Evolutionary conservation across 2,329 filamentous ascomycete species (phyloP).

Genomic region (Hirsutella thompsonii): DNA sequence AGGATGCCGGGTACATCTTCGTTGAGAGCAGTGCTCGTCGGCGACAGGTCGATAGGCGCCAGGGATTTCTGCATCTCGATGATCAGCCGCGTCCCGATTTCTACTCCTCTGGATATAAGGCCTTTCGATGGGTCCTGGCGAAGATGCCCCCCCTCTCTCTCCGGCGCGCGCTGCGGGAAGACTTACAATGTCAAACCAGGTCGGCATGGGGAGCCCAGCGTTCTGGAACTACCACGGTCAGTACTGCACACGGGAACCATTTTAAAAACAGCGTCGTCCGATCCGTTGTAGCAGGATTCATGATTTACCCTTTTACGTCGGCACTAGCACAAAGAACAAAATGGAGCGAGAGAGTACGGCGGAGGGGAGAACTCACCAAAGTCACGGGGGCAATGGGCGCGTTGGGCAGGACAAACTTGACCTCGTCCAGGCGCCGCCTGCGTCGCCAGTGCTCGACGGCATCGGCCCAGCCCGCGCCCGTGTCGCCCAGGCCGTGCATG

Average conservation of each 20-base stretch:
- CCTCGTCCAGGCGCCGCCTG: slow-evolving; percentile 68
- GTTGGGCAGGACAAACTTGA: slow-evolving; percentile 90
- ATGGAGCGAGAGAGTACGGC: no score
- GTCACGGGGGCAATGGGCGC: slow-evolving; percentile 80
- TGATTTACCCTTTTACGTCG: no score
- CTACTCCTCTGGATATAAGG: background rate
- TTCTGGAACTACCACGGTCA: slow-evolving; percentile 35
- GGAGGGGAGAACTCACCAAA: no score
- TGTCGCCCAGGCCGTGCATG: slow-evolving; percentile 83
- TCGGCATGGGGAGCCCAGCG: slow-evolving; percentile 67
- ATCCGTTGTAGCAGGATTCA: no score
- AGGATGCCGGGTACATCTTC: slow-evolving; percentile 62
- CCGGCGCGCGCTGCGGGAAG: no score
- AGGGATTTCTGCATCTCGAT: slow-evolving; percentile 16
- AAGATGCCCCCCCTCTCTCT: background rate
- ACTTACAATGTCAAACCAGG: slow-evolving; percentile 70
- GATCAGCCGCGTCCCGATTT: background rate
- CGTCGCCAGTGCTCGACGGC: slow-evolving; percentile 81
- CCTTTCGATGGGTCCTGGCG: background rate
- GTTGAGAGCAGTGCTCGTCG: slow-evolving; percentile 14
- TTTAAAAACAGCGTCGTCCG: no score
- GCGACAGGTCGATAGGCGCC: slow-evolving; percentile 17
- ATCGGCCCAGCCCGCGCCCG: slow-evolving; percentile 63
- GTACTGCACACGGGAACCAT: background rate
- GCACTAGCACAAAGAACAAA: no score